Evolutionary conservation across 768 basidiomycete species (phyloP).

Genomic region (Psilocybe subaeruginosa): DNA sequence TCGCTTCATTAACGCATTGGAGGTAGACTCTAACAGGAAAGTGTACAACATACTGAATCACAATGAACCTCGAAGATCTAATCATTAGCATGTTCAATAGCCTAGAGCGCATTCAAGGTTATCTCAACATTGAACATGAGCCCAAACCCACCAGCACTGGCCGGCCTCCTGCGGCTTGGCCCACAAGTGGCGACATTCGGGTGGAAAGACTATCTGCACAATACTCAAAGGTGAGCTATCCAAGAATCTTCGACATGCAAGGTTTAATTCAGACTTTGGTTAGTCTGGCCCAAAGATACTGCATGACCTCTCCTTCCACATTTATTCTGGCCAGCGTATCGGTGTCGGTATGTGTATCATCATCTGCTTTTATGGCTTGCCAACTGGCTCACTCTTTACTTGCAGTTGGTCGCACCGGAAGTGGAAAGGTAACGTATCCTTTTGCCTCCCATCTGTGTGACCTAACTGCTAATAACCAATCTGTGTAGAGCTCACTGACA

Average conservation of each 20-base stretch:
- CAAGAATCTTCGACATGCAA: no score
- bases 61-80: background rate
- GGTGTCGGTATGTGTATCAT: slow-evolving; percentile 40
- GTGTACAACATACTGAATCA: background rate
- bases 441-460: background rate
- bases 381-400: background rate
- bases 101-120: slow-evolving; percentile 72
- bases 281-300: slow-evolving; percentile 52
- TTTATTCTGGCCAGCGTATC: slow-evolving; percentile 59
- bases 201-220: slow-evolving; percentile 58
- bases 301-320: slow-evolving; percentile 52
- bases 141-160: slow-evolving; percentile 40
- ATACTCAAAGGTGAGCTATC: slow-evolving; percentile 41
- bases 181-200: slow-evolving; percentile 57
- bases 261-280: background rate
- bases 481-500: slow-evolving; percentile 25
- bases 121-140: slow-evolving; percentile 63
- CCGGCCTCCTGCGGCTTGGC: slow-evolving; percentile 72
- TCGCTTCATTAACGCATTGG: slow-evolving; percentile 45
- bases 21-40: slow-evolving; percentile 38
- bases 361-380: background rate
- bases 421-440: slow-evolving; percentile 21
- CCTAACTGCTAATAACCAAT: background rate
- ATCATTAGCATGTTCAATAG: slow-evolving; percentile 7
- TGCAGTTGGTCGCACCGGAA: slow-evolving; percentile 27